Evolutionary conservation across 1,284 basidiomycete species (phyloP).

Genomic region (Ganoderma leucocontextum): DNA sequence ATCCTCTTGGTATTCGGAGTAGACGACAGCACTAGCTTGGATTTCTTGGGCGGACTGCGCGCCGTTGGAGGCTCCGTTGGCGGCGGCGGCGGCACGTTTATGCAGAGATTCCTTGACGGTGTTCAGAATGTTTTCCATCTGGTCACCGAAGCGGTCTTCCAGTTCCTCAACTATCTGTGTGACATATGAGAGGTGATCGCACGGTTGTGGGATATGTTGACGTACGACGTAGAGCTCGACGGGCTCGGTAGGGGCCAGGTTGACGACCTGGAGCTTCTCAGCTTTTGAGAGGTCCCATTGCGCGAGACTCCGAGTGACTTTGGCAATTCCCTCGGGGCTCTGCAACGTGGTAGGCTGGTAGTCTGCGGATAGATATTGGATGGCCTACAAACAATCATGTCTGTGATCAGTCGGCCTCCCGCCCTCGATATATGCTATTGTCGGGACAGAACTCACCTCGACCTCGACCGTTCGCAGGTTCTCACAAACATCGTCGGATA

Average conservation of each 20-base stretch:
- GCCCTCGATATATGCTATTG: constrained; percentile 12
- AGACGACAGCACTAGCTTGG: constrained; percentile 30
- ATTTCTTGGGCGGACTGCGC: not conserved
- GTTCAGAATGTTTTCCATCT: constrained; percentile 75
- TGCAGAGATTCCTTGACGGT: constrained; percentile 63
- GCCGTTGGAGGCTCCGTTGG: constrained; percentile 14
- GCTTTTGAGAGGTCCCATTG: constrained; percentile 84
- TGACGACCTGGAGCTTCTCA: constrained; percentile 92
- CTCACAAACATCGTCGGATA: constrained; percentile 66
- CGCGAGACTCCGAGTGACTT: constrained; percentile 73
- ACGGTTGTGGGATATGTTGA: constrained; percentile 31
- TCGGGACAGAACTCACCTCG: constrained; percentile 64
- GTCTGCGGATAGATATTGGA: constrained; percentile 81
- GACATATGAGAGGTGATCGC: not conserved
- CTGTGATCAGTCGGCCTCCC: constrained; percentile 24
- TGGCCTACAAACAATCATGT: constrained; percentile 59
- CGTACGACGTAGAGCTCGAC: constrained; percentile 92
- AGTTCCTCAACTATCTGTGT: constrained; percentile 89
- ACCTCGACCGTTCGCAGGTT: constrained; percentile 91
- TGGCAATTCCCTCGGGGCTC: constrained; percentile 67
- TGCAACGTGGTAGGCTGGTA: constrained; percentile 78
- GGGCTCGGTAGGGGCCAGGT: constrained; percentile 82
- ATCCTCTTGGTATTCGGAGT: constrained; percentile 37
- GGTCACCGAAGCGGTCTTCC: constrained; percentile 79
- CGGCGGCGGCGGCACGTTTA: constrained; percentile 24